Evolutionary conservation across 768 basidiomycete species (phyloP), one percentile per base, ranked within the genome.

Genomic region (Xerocomellus intermedius): DNA sequence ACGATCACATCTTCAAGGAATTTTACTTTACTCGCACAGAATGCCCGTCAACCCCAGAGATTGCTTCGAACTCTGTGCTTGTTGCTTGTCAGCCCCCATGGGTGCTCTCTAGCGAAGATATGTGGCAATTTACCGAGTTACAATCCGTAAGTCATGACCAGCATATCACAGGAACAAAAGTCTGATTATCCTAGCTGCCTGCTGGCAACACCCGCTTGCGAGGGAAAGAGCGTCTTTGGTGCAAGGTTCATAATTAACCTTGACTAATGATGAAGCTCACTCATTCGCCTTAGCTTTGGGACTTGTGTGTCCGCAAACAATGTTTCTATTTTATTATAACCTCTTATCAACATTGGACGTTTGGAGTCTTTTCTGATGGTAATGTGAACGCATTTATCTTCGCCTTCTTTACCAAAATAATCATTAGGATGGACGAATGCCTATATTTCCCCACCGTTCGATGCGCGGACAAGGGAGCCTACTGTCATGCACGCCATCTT

Each of bases 81-180:
- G 65, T 86, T 39, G 82, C 78, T n/a, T 80, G 81, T 58, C 83
- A 85, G 63, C 80, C 84, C 3, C 82, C 83, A 7, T 84, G 81
- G 79, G 72, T 83, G 22, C 75, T 85, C 39, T 80, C 80, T 12
- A 62, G 66, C n/a, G 74, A 77, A 56, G 82, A 84, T 62, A 71
- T 85, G 57, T 71, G 75, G 60, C 78, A 81, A 60, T 84, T 86
- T 62, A 69, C 77, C 3, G 69, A 74, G 58, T 74, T 79, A 42
- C 55, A 42, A 54, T 71, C 71, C 8, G 67, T 62, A 42, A 58
- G 59, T 66, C 6, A 50, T 26, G 32, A 41, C 16, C 35, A 37
- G 26, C 26, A 16, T 36, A 46, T 50, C n/a, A 10, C 24, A 14
- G 8, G 5, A 21, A 4, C 24, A n/a, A 51, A 13, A 43, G 21